These are phyloP conservation scores for Trichoderma aggressivum DNA, from an alignment of 2,329 filamentous ascomycete genomes.

Conservation along the genomic window DNA sequence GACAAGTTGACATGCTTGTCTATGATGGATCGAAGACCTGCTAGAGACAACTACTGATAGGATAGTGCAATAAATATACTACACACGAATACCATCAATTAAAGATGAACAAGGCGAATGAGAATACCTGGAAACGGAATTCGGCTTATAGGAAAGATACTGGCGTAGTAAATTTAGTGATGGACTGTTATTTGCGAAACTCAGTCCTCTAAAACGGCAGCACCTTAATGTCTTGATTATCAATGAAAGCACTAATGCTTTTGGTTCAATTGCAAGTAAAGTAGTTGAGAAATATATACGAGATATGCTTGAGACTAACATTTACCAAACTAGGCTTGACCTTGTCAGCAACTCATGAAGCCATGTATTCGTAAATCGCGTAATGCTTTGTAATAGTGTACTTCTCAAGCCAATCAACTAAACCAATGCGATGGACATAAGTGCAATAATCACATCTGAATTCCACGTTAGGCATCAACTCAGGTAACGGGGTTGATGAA, in stretches of 20 bases:
- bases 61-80: no score
- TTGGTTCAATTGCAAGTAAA: not conserved
- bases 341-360: not conserved
- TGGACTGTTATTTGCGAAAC: no score
- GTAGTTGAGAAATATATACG: not conserved
- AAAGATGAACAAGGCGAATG: not conserved
- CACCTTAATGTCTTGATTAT: not conserved
- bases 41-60: not conserved
- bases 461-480: not conserved
- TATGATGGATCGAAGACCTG: not conserved
- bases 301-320: not conserved
- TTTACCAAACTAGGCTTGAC: not conserved
- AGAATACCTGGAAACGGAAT: not conserved
- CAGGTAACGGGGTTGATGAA: not conserved
- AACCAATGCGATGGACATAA: not conserved
- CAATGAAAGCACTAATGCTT: not conserved
- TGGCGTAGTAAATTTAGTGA: no score
- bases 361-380: not conserved
- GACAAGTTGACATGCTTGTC: not conserved
- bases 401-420: not conserved
- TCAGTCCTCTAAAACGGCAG: no score
- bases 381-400: not conserved
- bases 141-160: not conserved
- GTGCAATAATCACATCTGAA: not conserved
- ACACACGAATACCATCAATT: no score